Evolutionary conservation across 2,329 filamentous ascomycete genomes (phyloP), one percentile per base, ranked within the genome.

Genomic region (Fusarium guadeloupense): DNA sequence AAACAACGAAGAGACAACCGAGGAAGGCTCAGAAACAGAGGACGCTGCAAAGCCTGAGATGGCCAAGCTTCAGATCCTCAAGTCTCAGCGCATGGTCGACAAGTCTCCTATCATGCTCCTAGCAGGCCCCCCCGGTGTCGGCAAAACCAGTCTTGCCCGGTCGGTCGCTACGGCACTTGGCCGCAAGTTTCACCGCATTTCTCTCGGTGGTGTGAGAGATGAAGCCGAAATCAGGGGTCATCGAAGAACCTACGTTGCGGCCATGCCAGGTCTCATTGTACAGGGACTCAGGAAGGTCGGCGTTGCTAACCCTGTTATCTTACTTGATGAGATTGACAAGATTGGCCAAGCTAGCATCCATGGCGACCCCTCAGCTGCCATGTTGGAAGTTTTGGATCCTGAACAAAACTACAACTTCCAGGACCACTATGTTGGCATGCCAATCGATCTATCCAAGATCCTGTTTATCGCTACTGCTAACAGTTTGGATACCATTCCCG

Each of bases 251-350:
- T 99, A 99, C 72, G 95, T 99, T 54, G 95, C 95, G 19, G 95
- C 95, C n/a, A 97, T 99, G 94, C 95, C 95, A 9, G 95, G 95
- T 48, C 82, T 98, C 50, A 90, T 99, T 55, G 93, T 98, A 25
- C 93, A 93, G 73, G 95, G 94, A 0, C 75, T 99, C 50, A 93
- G 95, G 78, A 99, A 98, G 79, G 94, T 96, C 26, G 94, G 93
- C 40, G 94, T 98, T 17, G 87, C 92, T 4, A 99, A 99, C 72
- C 95, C 95, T 0, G 94, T 99, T 52, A 91, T 99, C 78, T 79
- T 99, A 39, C 87, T 99, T 12, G 95, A 99, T 72, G 95, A 99
- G 79, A 97, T 99, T 67, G 95, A 99, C 81, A 99, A 99, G 82
- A 85, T 99, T 59, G 93, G 93, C 62, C 88, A 89, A 55, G 88